Conservation (phyloP, 2,329 filamentous ascomycete species). For the Penicillium sp. region DNA sequence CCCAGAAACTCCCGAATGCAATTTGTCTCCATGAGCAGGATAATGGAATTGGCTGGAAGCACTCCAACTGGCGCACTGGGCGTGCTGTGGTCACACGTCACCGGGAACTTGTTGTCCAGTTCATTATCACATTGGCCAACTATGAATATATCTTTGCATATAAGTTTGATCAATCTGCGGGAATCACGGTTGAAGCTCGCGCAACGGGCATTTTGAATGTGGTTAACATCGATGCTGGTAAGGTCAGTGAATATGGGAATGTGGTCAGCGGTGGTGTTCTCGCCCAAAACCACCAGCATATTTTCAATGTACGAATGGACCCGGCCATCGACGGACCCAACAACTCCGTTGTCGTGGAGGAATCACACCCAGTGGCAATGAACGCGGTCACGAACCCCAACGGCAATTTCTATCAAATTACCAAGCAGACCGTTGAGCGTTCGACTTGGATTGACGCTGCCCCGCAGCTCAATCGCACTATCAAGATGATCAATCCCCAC, state of each 20-base stretch:
- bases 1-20: conserved; percentile 56
- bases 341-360: conserved; percentile 55
- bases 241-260: conserved; percentile 62
- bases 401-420: conserved; percentile 50
- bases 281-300: conserved; percentile 68
- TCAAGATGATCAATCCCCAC: conserved; percentile 56
- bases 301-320: conserved; percentile 65
- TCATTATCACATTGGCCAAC: conserved; percentile 62
- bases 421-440: conserved; percentile 45
- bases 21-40: conserved; percentile 66
- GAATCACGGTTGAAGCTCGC: conserved; percentile 62
- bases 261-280: conserved; percentile 64
- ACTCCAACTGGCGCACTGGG: conserved; percentile 64
- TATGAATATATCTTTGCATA: conserved; percentile 50
- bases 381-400: conserved; percentile 51
- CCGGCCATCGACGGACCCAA: conserved; percentile 55
- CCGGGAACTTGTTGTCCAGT: conserved; percentile 61
- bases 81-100: conserved; percentile 58
- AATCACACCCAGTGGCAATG: conserved; percentile 57
- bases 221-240: conserved; percentile 58
- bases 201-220: conserved; percentile 65
- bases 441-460: conserved; percentile 49
- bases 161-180: conserved; percentile 54
- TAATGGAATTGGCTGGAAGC: conserved; percentile 63
- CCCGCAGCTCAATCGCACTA: conserved; percentile 46